Base-by-base conservation (phyloP, 768 basidiomycete species). In the Grammothele lineata region DNA sequence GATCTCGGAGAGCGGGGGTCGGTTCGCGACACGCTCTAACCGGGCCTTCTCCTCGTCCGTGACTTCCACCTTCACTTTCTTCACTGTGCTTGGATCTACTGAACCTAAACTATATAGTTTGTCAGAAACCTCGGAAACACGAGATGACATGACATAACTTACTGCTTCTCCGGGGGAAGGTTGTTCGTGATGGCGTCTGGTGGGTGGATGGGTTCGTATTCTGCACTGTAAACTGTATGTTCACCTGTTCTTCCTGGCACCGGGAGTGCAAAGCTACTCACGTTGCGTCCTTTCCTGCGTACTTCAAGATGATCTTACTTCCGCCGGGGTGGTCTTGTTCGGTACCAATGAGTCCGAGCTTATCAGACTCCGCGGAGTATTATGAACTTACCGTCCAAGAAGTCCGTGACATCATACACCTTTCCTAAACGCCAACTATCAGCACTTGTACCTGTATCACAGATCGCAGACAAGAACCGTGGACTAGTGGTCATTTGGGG, bases 171-270 rank as follows among this genome's bases (percentile, higher is more conserved):
- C n/a, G 73, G 75, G 5, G 86, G 85, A 22, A 93, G 68, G 62
- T 92, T 79, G 17, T 78, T 81, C 18, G 76, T 81, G 53, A 87
- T 92, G 45, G 76, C 87, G 62, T 83, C 83, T 33, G 79, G 91
- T 2, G 93, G 92, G 60, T 95, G 93, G 40, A 96, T 90, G 2
- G 87, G 87, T 21, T 91, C 91, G 54, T 92, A 92, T 66, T 87
- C 89, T 51, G 56, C 62, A 10, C 64, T 66, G 37, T 7, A 7
- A 2, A 10, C 21, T 9, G 18, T 17, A n/a, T 17, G 0, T 9
- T 15, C 23, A 18, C 1, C 8, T 9, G 3, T 21, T 26, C 19
- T 2, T 6, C 17, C n/a, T 34, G 21, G 5, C 10, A 24, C 4
- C 3, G 14, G 8, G 11, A 23, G 26, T 5, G 23, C 5, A 17